Evolutionary conservation across 2,329 filamentous ascomycete genomes (phyloP), one percentile per base, ranked within the genome.

Genomic region (Torrubiellomyces zombiae): DNA sequence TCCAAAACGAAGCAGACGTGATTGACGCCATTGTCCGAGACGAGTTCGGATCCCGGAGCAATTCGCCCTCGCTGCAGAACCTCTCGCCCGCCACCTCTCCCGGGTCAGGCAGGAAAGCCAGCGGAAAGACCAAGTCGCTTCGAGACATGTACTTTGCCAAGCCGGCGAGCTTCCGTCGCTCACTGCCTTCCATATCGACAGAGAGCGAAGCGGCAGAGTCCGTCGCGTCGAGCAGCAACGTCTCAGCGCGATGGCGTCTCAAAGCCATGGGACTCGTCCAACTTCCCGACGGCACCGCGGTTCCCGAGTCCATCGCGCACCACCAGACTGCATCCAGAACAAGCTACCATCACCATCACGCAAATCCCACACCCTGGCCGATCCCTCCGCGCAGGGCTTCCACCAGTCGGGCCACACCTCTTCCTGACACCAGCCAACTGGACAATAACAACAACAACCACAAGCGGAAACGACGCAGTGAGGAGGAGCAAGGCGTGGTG

Each of bases 241-340:
- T 50, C 6, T 58, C 55, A 6, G 52, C 55, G 26, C 45, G 53
- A 19, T 62, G 58, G 58, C 44, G 48, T 5, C 44, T 62, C 29
- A 60, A 59, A 25, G 56, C 56, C 20, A 59, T 60, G 56, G 58
- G 56, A 7, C 51, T 67, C 11, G 58, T 64, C 3, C 58, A 56
- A 32, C 56, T 65, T 53, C 53, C 58, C 4, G 56, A 68, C 32
- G 55, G 63, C n/a, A 55, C 59, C 23, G 63, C 60, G 31, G 36
- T 66, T 3, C 63, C 63, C 5, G 63, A 68, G 32, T 50, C 52
- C 3, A 47, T 69, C 20, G 60, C 58, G 9, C 37, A 53, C 18
- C 55, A 62, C 14, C 53, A 60, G 29, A 11, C 10, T 4, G 23
- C 20, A 12, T 25, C 20, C 11, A 16, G 24, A 8, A 23, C 23